Conservation (phyloP, 2,329 filamentous ascomycete species). For the Fusarium luffae region DNA sequence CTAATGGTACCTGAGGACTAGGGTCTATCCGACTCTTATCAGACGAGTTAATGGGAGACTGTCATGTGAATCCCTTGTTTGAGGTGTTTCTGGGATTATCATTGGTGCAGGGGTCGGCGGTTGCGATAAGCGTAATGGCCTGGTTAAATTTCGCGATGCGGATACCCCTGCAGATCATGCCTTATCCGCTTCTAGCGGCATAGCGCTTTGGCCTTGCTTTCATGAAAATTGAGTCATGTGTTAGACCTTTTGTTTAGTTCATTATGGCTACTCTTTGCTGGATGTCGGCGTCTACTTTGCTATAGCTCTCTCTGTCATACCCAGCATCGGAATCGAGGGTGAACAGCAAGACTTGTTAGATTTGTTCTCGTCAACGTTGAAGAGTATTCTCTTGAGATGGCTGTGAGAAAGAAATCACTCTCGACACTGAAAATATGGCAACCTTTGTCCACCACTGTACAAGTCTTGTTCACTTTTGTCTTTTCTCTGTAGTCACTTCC, state of each 20-base stretch:
- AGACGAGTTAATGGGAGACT: slow-evolving; percentile 5
- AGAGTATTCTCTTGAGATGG: too few species aligned
- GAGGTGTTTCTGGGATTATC: not conserved
- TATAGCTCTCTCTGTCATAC: not conserved
- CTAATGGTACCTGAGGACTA: not conserved
- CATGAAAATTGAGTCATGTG: not conserved
- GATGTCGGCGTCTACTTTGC: not conserved
- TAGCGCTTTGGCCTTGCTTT: slow-evolving; percentile 1
- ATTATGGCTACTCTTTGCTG: not conserved
- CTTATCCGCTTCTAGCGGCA: slow-evolving; percentile 11
- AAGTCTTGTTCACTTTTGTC: too few species aligned
- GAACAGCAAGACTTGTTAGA: not conserved
- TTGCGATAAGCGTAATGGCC: slow-evolving; percentile 29
- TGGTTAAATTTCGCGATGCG: slow-evolving; percentile 16
- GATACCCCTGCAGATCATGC: slow-evolving; percentile 29
- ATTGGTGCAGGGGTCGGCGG: slow-evolving; percentile 8
- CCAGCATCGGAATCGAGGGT: too few species aligned
- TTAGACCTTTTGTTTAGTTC: not conserved
- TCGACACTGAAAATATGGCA: too few species aligned
- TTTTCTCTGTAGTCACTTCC: too few species aligned
- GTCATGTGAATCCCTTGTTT: not conserved
- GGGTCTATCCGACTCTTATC: slow-evolving; percentile 2
- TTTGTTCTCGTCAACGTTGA: too few species aligned
- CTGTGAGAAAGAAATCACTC: too few species aligned
- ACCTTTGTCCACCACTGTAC: too few species aligned